Evolutionary conservation across 1,139 yeast genomes (phyloP), one percentile per base, ranked within the genome.

Genomic region (Magnusiomyces tetraspermus): DNA sequence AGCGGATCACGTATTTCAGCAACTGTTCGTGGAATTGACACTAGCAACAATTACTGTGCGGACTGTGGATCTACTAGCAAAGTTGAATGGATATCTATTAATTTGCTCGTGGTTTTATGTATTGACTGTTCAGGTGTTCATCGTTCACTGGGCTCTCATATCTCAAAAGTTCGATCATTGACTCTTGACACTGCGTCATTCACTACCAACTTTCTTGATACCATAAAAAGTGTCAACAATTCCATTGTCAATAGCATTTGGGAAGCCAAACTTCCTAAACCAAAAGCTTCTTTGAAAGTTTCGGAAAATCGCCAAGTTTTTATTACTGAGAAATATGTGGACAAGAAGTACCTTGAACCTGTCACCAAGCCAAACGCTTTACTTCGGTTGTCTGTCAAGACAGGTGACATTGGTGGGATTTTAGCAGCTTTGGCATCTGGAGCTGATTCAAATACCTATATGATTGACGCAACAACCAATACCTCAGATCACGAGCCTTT

Each of bases 51-150:
- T 22, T 59, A 62, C 8, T 90, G 97, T 67, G 85, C 88, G 11
- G 97, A 90, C 63, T 90, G 97, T 71, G 83, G 84, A 0, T 61
- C 70, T 0, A 79, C 77, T 11, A 70, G 76, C 36, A 63, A 65
- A 43, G 95, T 87, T 10, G 97, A 89, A 61, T 90, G 97, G 97
- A 78, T 90, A 3, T 85, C 96, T 0, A 74, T 88, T 58, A 90
- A 86, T 62, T 70, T 84, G 50, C 70, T 88, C 54, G 80, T 82
- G 23, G 79, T 85, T 11, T 73, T 90, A 42, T 90, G 97, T 67
- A 82, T 88, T 44, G 82, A 83, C 49, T 90, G 97, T 63, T 83
- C 96, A 0, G 79, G 79, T 1, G 74, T 76, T 0, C 97, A 90
- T 67, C 77, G 94, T 58, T 78, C 86, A 33, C 70, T 90, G 56